These are phyloP conservation scores for Acanthamoeba culbertsoni DNA, from an alignment of 208 protist species.

Conservation along the genomic window DNA sequence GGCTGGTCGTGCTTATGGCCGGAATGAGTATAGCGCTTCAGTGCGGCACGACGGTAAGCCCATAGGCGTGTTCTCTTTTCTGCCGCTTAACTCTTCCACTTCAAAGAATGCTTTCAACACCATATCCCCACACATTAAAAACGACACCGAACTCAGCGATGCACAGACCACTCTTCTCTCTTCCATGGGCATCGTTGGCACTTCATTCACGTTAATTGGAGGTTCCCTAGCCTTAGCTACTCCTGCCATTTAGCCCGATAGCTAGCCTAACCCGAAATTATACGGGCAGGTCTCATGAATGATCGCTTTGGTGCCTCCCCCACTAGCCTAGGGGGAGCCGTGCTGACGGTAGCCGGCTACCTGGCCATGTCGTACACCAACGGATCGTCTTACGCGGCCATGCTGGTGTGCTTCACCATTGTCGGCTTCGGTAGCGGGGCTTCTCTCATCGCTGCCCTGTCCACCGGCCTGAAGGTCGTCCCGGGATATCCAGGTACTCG, in stretches of 20 bases:
- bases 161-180: background rate
- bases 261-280: background rate
- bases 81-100: background rate
- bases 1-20: too few species aligned
- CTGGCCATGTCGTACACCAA: background rate
- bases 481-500: background rate
- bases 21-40: too few species aligned
- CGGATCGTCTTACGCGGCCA: background rate
- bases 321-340: background rate
- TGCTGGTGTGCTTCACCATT: background rate
- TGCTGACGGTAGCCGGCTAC: background rate
- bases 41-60: too few species aligned
- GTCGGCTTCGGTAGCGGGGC: background rate
- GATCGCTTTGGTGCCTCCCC: background rate
- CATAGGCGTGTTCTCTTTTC: too few species aligned
- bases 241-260: too few species aligned
- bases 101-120: background rate
- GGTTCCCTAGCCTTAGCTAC: too few species aligned
- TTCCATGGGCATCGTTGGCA: background rate
- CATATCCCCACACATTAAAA: background rate
- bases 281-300: background rate
- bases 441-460: background rate
- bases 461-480: background rate
- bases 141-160: background rate
- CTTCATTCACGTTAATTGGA: background rate